A percentile compares a stretch with the other conserved stretches of the same genome.
These are phyloP conservation scores for Eimeria necatrix DNA, from an alignment of 169 alveolate genomes.

Conservation along the genomic window DNA sequence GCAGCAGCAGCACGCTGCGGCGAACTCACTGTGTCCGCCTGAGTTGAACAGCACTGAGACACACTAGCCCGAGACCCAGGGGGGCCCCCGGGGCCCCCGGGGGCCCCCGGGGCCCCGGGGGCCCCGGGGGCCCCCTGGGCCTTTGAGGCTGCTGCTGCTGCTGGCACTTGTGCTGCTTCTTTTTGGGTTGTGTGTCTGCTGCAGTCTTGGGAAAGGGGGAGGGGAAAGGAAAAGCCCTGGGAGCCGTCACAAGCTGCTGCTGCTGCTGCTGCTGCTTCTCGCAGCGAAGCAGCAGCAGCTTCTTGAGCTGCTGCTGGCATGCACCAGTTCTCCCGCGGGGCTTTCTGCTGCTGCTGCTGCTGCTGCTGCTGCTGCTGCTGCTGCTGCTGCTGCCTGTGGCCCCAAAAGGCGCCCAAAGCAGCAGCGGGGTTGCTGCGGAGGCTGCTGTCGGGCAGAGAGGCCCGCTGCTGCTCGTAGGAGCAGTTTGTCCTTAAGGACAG, in stretches of 20 bases:
- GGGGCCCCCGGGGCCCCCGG: too few species aligned
- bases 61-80: not conserved
- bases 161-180: not conserved
- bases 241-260: not conserved
- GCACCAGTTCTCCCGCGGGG: not conserved
- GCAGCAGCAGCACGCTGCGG: not conserved
- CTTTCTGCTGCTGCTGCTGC: not conserved
- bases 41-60: constrained; percentile 8
- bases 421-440: too few species aligned
- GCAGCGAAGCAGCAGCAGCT: not conserved
- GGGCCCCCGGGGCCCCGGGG: too few species aligned
- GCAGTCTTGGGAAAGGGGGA: not conserved
- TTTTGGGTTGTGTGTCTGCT: not conserved
- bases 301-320: constrained; percentile 51
- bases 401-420: too few species aligned
- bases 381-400: not conserved
- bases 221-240: not conserved
- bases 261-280: not conserved
- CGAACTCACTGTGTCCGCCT: not conserved
- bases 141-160: not conserved
- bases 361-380: not conserved
- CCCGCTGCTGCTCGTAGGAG: too few species aligned
- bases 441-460: too few species aligned
- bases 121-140: too few species aligned
- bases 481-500: too few species aligned